Evolutionary conservation across 2,329 filamentous ascomycete species (phyloP), one percentile per base, ranked within the genome.

Genomic region (Colletotrichum chlorophyti): DNA sequence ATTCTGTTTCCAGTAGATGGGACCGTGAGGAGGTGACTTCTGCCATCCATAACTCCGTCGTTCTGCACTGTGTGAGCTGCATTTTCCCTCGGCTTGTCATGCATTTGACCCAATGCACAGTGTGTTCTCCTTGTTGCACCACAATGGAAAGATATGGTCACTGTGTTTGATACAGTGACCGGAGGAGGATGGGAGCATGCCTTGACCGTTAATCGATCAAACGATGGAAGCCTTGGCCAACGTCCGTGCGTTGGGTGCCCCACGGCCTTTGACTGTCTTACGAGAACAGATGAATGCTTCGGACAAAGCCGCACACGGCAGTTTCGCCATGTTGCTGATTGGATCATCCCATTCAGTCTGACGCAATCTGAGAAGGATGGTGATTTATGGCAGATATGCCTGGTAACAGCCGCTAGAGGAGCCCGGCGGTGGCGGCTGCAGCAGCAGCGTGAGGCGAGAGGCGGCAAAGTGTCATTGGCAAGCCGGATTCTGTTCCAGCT

Each of bases 371-470:
- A 11, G 34, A 49, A 26, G 17, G 15, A 38, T 59, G 21, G 43
- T 48, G 35, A 15, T 23, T 50, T 31, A 43, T 48, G 42, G 35
- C 50, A 42, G 55, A 35, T 19, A 26, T 19, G 27, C 12, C 21
- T 50, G 51, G 43, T 23, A 31, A 50, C 23, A 50, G 38, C 29
- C 50, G 50, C 55, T 54, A 59, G 19, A 47, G 29, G 19, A 5
- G 54, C 17, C 50, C 50, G 50, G 54, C 26, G 55, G 57, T 57
- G 57, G 57, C 57, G 57, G 57, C 52, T 57, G 57, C 57, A 60
- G 57, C 57, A 60, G 57, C 51, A 60, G 57, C 51, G 57, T 45
- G 19, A 55, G 29, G 42, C 42, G 42, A 42, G 55, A 54, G 50
- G 50, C 50, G 40, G 42, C 41, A 35, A 52, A 41, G 14, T 40